phyloP scores from a whole-genome alignment of 139 green algal species.

The Coelastrella sp. region DNA sequence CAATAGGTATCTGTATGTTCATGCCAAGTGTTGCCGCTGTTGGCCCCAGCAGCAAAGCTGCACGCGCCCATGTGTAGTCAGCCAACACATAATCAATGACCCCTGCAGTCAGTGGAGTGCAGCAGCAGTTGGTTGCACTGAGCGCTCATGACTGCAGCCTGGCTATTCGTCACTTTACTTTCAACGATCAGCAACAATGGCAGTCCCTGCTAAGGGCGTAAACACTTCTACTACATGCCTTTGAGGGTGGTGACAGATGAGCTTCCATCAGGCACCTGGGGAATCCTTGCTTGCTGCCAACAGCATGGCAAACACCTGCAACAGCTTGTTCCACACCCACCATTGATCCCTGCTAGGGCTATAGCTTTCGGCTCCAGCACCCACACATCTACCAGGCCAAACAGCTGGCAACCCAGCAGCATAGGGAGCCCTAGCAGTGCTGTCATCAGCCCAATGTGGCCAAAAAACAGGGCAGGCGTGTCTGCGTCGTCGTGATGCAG shows the following conservation, averaged over 20 bases:
- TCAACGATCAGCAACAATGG: too few species aligned
- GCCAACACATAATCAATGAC: slow-evolving; percentile 97
- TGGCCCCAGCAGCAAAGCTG: slow-evolving; percentile 93
- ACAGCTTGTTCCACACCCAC: not conserved
- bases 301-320: not conserved
- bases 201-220: too few species aligned
- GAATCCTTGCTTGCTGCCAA: too few species aligned
- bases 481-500: slow-evolving; percentile 67
- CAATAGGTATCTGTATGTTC: slow-evolving; percentile 85
- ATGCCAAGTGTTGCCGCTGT: slow-evolving; percentile 91
- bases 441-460: slow-evolving; percentile 75
- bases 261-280: too few species aligned
- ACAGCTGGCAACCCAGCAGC: not conserved
- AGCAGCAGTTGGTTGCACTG: not conserved
- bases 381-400: not conserved
- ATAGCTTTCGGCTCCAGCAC: not conserved
- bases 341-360: slow-evolving; percentile 13
- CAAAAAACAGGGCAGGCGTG: slow-evolving; percentile 82
- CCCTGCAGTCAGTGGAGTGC: slow-evolving; percentile 46
- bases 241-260: too few species aligned
- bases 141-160: not conserved
- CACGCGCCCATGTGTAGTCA: slow-evolving; percentile 96
- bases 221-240: too few species aligned
- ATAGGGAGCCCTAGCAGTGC: not conserved
- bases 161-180: not conserved